Evolutionary conservation across 495 filamentous ascomycete species (phyloP), one percentile per base, ranked within the genome.

Genomic region (Aspergillus campestris): DNA sequence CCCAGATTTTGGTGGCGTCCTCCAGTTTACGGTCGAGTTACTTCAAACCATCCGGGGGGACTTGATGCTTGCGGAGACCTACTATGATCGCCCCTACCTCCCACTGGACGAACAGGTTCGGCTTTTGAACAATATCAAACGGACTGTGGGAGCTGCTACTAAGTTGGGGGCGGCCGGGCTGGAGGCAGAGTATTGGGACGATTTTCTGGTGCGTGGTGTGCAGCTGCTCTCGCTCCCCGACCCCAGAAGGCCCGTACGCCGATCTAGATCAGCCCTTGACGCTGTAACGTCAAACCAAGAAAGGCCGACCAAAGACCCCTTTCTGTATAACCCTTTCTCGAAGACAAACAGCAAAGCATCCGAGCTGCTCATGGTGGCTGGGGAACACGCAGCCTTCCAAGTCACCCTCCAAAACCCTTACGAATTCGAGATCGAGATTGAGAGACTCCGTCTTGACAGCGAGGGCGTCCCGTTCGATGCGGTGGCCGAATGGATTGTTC

Each of bases 181-280:
- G 37, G 75, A 83, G 44, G 87, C 86, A 12, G 84, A 91, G 42
- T 98, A 94, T 56, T 98, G 92, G 92, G 92, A 98, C 61, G 85
- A 91, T 38, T 97, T 98, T 56, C 73, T 98, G 0, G 73, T 98
- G 34, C 80, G 92, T 30, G 89, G 82, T 49, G 73, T 98, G 30
- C 80, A 85, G 38, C 61, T 92, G 24, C 71, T 79, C 18, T 66
- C 79, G 27, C 64, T 75, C 30, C 61, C 68, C 36, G 63, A 69
- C 31, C 66, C 66, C 13, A 69, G 66, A 49, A 73, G 73, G n/a
- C 82, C 89, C 12, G 77, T 85, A 48, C 74, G 84, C 7, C 89
- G 88, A 51, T 77, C 73, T 3, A 84, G 80, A 51, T 77, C 75
- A 29, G 83, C 90, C 38, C 64, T 95, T 8, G 78, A 84, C 34